A percentile compares a stretch with the other conserved stretches of the same genome.
Evolutionary conservation across 169 alveolate genomes (phyloP).

Genomic region (Plasmodium vivax): DNA sequence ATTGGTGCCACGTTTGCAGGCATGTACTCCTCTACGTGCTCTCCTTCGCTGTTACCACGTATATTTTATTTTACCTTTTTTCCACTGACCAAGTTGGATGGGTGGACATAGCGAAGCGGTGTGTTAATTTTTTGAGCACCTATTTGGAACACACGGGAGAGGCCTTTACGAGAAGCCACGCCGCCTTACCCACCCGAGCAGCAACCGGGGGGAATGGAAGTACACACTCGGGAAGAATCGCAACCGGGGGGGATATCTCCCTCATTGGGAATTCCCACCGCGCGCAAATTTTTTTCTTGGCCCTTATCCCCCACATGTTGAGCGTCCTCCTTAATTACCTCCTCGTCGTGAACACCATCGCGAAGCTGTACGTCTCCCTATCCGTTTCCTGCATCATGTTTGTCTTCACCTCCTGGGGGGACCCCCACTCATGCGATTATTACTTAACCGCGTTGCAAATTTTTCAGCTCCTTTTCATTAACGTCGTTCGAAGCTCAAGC

Average conservation of each 20-base stretch:
- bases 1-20: slow-evolving; percentile 16
- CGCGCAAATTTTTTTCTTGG: background rate
- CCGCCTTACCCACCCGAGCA: background rate
- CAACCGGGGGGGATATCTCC: background rate
- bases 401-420: slow-evolving; percentile 9
- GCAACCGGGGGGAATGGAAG: background rate
- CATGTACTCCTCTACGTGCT: slow-evolving; percentile 8
- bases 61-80: slow-evolving; percentile 18
- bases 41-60: slow-evolving; percentile 1
- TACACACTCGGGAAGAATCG: background rate
- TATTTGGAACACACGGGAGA: slow-evolving; percentile 9
- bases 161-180: background rate
- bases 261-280: background rate
- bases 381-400: slow-evolving; percentile 43
- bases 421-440: background rate
- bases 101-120: background rate
- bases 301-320: slow-evolving; percentile 12
- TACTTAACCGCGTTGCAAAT: background rate
- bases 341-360: slow-evolving; percentile 23
- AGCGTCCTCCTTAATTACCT: slow-evolving; percentile 41
- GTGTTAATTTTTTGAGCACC: background rate
- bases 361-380: slow-evolving; percentile 39
- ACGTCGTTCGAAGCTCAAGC: slow-evolving; percentile 41
- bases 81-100: background rate
- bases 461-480: slow-evolving; percentile 29